Evolutionary conservation across 768 basidiomycete species (phyloP), one percentile per base, ranked within the genome.

Genomic region (Tylopilus cervinicoccineus): DNA sequence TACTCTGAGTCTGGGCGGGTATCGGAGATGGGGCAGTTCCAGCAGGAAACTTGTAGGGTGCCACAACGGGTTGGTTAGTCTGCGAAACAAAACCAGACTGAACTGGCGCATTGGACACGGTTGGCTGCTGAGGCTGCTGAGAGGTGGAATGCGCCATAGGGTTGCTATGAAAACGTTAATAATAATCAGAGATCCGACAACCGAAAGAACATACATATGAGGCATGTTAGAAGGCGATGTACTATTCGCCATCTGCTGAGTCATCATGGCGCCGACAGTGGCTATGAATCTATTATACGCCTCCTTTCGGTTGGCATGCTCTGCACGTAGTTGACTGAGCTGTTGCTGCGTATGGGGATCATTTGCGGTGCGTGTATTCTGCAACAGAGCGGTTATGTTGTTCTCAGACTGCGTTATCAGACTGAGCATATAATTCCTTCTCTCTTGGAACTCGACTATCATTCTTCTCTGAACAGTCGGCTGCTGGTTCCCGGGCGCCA

Each of bases 271-370:
- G 12, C 64, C 62, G 17, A 65, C 56, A 40, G 67, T 62, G 20
- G 58, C 44, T 6, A 69, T 43, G 36, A 80, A 58, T 48, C 70
- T 75, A 41, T 41, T 41, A 29, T 72, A 59, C 43, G 69, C 43
- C 0, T 80, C 77, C 64, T 70, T 76, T 53, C 68, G 69, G 23
- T 23, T 41, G 37, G 55, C 56, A 16, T 61, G 42, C 36, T 70
- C 66, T 7, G 6, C 1, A 6, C 59, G 63, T 23, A 55, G 45
- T 19, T 57, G 52, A 27, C 2, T 34, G 16, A 68, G 19, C 50
- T 51, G 50, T 47, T 51, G 53, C 22, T 56, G 51, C 12, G 51
- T n/a, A 5, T 13, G 23, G 19, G 49, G 47, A 19, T 70, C 67
- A 1, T 43, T 32, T 13, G 50, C 34, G 40, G 41, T 58, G 46